phyloP scores from a whole-genome alignment of 495 filamentous ascomycete genomes.

The Trichoderma asperelloides region DNA sequence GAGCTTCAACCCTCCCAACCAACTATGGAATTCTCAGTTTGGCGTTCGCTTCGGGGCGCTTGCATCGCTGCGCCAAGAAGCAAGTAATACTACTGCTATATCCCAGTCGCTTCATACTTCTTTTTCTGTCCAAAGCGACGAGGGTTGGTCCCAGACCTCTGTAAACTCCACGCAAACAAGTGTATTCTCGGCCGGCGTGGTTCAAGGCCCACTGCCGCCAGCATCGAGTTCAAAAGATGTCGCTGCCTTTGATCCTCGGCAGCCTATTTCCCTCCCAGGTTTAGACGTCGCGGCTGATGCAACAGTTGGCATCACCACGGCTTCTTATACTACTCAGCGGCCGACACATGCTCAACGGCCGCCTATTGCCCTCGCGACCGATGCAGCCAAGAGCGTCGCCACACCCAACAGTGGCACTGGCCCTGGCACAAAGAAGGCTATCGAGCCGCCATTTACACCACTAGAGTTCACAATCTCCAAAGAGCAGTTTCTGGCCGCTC shows the following conservation, averaged over 20 bases:
- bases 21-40: background rate
- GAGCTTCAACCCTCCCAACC: background rate
- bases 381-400: conserved; percentile 8
- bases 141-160: background rate
- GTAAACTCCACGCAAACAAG: background rate
- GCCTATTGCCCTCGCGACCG: background rate
- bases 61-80: background rate
- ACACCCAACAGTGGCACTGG: background rate
- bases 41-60: background rate
- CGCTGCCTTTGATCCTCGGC: background rate
- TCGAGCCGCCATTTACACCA: conserved; percentile 24
- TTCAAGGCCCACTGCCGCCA: background rate
- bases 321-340: too few relatives aligned
- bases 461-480: conserved; percentile 38
- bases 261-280: background rate
- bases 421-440: conserved; percentile 7
- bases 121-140: background rate
- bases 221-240: background rate
- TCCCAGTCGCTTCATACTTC: background rate
- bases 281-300: background rate
- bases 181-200: background rate
- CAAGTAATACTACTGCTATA: background rate
- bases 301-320: background rate
- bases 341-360: background rate
- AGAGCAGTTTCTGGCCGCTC: conserved; percentile 34